A percentile compares a stretch with the other conserved stretches of the same genome.
These are phyloP conservation scores for Grosmannia penicillata DNA, from an alignment of 2,329 filamentous ascomycete species.

Conservation along the genomic window DNA sequence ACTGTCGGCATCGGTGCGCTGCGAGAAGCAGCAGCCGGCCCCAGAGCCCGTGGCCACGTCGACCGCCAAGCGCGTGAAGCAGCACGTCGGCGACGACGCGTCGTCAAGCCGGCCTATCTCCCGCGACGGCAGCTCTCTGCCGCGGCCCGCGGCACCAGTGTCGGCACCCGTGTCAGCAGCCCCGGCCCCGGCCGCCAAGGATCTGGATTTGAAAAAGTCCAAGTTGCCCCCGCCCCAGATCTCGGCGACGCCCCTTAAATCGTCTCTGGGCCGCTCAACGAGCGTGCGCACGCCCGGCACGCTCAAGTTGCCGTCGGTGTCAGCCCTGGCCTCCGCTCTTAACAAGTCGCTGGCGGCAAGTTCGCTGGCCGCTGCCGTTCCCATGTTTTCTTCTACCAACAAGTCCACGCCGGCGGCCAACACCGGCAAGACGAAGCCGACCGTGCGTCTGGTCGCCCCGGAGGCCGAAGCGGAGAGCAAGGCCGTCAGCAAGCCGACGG, in stretches of 20 bases:
- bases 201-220: too few species aligned
- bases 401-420: conserved; percentile 22
- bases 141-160: conserved; percentile 14
- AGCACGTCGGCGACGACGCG: conserved; percentile 51
- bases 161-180: conserved; percentile 6
- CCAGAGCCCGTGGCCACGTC: conserved; percentile 19
- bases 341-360: conserved; percentile 19
- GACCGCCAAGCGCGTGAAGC: conserved; percentile 57
- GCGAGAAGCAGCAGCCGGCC: conserved; percentile 13
- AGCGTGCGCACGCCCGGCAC: conserved; percentile 34
- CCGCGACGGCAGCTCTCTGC: conserved; percentile 32
- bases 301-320: too few species aligned
- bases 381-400: conserved; percentile 23
- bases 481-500: not conserved
- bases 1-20: not conserved
- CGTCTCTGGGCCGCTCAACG: conserved; percentile 49
- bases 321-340: conserved; percentile 24
- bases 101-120: conserved; percentile 49
- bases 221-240: too few species aligned
- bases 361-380: conserved; percentile 30
- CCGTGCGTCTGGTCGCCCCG: not conserved
- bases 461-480: not conserved
- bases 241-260: conserved; percentile 71
- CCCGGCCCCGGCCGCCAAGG: too few species aligned
- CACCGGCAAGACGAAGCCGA: conserved; percentile 16